phyloP scores from a whole-genome alignment of 352 stramenopile species.

The Globisporangium nodosum region DNA sequence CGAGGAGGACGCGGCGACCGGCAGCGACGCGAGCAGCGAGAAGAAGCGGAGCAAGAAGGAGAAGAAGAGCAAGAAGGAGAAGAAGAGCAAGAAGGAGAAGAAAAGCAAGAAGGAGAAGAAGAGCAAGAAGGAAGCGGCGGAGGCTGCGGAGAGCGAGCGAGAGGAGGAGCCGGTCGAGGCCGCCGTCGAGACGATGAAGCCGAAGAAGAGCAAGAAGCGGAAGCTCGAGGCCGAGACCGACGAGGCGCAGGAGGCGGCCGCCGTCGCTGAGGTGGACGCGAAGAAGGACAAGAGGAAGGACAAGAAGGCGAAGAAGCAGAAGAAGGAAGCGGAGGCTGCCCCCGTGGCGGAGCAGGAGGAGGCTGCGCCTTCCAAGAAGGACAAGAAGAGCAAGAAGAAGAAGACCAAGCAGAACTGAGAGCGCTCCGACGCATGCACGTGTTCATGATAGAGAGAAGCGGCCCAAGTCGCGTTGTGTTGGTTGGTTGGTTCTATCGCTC shows the following conservation, averaged over 20 bases:
- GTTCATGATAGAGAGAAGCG: background rate
- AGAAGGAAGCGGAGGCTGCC: slow-evolving; percentile 9
- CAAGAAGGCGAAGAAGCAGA: slow-evolving; percentile 29
- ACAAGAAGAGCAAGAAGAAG: slow-evolving; percentile 31
- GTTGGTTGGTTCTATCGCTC: background rate
- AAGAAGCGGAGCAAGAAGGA: slow-evolving; percentile 22
- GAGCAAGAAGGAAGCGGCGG: slow-evolving; percentile 2
- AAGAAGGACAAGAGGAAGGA: slow-evolving; percentile 22
- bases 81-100: slow-evolving; percentile 20
- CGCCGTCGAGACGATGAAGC: slow-evolving; percentile 10
- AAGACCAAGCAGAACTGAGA: slow-evolving; percentile 24
- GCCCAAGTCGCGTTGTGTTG: background rate
- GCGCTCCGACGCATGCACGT: background rate
- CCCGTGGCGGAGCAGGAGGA: slow-evolving; percentile 4
- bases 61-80: slow-evolving; percentile 11
- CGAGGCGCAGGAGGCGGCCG: slow-evolving; percentile 14
- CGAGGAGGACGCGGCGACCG: slow-evolving; percentile 19
- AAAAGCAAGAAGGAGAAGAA: slow-evolving; percentile 13
- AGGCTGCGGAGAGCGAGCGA: slow-evolving; percentile 5
- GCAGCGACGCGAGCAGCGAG: slow-evolving; percentile 34
- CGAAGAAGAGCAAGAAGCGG: slow-evolving; percentile 24
- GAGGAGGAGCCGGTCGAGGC: slow-evolving; percentile 16
- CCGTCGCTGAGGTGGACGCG: slow-evolving; percentile 8
- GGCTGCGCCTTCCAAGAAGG: slow-evolving; percentile 8
- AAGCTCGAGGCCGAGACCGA: slow-evolving; percentile 14